These are phyloP conservation scores for Aspergillus aculeatinus DNA, from an alignment of 2,329 filamentous ascomycete genomes.

Conservation along the genomic window DNA sequence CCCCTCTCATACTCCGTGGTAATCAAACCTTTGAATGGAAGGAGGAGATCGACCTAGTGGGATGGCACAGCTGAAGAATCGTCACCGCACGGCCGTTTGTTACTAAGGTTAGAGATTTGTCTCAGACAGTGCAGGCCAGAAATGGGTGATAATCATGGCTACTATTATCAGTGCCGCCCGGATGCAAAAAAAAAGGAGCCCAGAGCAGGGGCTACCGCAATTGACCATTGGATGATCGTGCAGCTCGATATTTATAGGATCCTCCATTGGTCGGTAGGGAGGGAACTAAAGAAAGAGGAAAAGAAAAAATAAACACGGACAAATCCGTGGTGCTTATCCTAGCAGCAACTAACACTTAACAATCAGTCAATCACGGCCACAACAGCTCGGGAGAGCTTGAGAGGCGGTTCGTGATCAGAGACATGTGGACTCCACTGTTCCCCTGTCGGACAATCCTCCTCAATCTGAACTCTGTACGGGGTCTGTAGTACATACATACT, in stretches of 20 bases:
- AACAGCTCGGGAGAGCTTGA: background rate
- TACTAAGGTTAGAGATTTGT: slow-evolving; percentile 23
- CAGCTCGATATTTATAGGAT: slow-evolving; percentile 7
- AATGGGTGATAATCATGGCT: slow-evolving; percentile 12
- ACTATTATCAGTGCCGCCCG: slow-evolving; percentile 6
- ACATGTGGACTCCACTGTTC: slow-evolving; percentile 1
- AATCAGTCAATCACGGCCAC: too few relatives aligned
- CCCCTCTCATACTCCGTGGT: background rate
- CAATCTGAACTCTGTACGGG: background rate
- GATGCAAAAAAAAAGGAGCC: background rate
- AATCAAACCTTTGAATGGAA: slow-evolving; percentile 17
- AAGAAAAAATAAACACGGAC: background rate
- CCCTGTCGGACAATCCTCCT: background rate
- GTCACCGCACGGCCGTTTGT: slow-evolving; percentile 16
- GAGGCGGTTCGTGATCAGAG: background rate
- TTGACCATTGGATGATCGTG: slow-evolving; percentile 2
- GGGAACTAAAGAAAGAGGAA: background rate
- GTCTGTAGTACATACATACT: background rate
- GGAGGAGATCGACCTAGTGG: slow-evolving; percentile 19
- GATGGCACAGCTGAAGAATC: slow-evolving; percentile 20
- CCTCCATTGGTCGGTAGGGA: background rate
- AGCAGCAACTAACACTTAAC: background rate
- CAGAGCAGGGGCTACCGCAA: slow-evolving; percentile 3
- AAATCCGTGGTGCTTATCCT: background rate
- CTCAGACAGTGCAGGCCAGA: slow-evolving; percentile 20